Conservation (phyloP, 23 red algal genomes). For the Cyanidiococcus yangmingshanensis region DNA sequence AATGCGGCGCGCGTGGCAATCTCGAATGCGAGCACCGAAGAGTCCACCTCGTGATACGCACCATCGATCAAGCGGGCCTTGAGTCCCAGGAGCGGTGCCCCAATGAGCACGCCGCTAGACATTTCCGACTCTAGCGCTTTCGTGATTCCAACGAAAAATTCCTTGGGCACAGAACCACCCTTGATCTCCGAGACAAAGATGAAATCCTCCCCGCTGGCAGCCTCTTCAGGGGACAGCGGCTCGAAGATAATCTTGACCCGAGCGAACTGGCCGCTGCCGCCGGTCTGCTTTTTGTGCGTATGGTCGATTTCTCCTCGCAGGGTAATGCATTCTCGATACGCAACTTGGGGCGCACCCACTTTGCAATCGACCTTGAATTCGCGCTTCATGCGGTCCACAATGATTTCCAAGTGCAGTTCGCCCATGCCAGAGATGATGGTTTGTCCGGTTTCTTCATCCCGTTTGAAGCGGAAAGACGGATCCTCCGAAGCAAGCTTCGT, state of each 20-base stretch:
- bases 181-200: constrained; percentile 95
- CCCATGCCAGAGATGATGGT: constrained; percentile 99
- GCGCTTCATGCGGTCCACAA: constrained; percentile 95
- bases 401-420: constrained; percentile 97
- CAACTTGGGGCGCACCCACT: constrained; percentile 89
- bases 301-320: constrained; percentile 62
- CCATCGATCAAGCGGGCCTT: constrained; percentile 69
- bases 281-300: constrained; percentile 99
- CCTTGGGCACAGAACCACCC: constrained; percentile 87
- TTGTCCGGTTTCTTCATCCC: constrained; percentile 94
- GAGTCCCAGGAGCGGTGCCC: constrained; percentile 81
- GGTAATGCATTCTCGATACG: constrained; percentile 94
- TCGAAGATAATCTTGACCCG: constrained; percentile 74
- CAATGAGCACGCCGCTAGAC: constrained; percentile 67
- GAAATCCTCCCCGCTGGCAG: constrained; percentile 34
- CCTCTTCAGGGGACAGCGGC: constrained; percentile 37
- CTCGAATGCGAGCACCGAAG: constrained; percentile 97
- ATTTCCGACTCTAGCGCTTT: constrained; percentile 79
- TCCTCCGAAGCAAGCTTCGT: constrained; percentile 90
- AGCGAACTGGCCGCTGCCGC: constrained; percentile 96
- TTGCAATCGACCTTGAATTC: constrained; percentile 97
- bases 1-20: constrained; percentile 85
- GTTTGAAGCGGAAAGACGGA: constrained; percentile 89
- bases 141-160: constrained; percentile 82
- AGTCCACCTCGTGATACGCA: constrained; percentile 97